Evolutionary conservation across 2,329 filamentous ascomycete genomes (phyloP), one percentile per base, ranked within the genome.

Genomic region (Sclerotinia nivalis): DNA sequence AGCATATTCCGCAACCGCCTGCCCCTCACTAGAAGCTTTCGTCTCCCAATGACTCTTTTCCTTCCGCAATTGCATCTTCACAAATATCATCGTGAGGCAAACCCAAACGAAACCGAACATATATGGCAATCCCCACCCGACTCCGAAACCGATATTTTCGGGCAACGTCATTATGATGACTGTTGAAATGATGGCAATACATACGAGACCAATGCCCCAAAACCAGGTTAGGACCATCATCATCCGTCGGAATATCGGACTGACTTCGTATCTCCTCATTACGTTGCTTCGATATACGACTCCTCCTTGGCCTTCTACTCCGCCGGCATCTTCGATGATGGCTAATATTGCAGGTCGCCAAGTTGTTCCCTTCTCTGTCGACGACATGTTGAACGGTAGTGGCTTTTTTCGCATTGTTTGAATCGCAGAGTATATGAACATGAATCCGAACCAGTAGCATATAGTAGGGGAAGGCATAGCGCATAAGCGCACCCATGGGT

Each of bases 171-270:
- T 76, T 31, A 77, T 73, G 49, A 76, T 54, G 12, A 73, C 69
- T 13, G 75, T 77, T 12, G 73, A 66, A 22, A 75, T 69, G 50
- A 73, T 74, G n/a, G 74, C 73, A 50, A 74, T 72, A 22, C 65
- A 68, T n/a, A 76, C 59, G 43, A 76, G 62, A 20, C 73, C 73
- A 28, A 74, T 31, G 2, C 74, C 72, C 82, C 82, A 78, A 64
- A 69, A 71, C 75, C 73, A 77, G 50, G 64, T 75, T 56, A 77
- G 18, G 7, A 73, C 55, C 68, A 75, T 64, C 22, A 77, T 69
- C 75, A 76, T 76, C 5, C 71, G 66, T 60, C 75, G 61, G 60
- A 77, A 76, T 45, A 69, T 52, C 28, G 73, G 71, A 64, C 74
- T 76, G 43, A 73, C 69, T 56, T 76, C 74, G 50, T 75, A 77